Percentiles rank a stretch among this genome's conserved stretches.
Conservation (phyloP, 768 basidiomycete genomes). For the Amanita jacksonii region DNA sequence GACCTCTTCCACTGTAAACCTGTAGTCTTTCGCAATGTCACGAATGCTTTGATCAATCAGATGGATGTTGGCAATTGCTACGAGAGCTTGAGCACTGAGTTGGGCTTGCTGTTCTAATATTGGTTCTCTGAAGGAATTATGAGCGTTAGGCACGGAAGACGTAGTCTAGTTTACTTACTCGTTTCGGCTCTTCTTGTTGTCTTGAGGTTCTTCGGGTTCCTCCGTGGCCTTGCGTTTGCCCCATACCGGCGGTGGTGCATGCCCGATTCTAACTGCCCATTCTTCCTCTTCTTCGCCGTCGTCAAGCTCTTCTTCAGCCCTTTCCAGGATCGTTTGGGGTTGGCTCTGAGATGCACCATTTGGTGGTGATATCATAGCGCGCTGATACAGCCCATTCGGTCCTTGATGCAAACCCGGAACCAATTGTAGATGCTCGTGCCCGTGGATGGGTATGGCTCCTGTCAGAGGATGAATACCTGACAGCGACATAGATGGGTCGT, state of each 20-base stretch:
- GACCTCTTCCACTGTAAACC: conserved; percentile 71
- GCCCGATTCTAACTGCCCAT: conserved; percentile 60
- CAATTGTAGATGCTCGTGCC: conserved; percentile 8
- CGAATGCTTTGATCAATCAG: conserved; percentile 56
- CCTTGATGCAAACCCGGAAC: conserved; percentile 13
- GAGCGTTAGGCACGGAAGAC: neutral
- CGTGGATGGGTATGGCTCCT: conserved; percentile 8
- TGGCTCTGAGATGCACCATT: conserved; percentile 7
- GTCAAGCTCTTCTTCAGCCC: conserved; percentile 57
- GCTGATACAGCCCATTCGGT: conserved; percentile 11
- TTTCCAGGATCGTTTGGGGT: conserved; percentile 5
- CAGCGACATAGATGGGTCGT: neutral
- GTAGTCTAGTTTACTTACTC: conserved; percentile 23
- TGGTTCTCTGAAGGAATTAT: neutral
- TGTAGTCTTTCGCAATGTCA: conserved; percentile 58
- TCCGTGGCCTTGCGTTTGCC: conserved; percentile 46
- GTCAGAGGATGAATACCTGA: conserved; percentile 6
- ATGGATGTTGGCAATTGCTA: conserved; percentile 38
- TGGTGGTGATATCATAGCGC: conserved; percentile 10
- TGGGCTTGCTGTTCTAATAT: conserved; percentile 2
- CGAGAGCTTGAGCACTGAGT: conserved; percentile 23
- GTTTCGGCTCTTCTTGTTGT: conserved; percentile 34
- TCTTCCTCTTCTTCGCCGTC: conserved; percentile 47
- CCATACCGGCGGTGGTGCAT: conserved; percentile 59
- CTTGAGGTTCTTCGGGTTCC: conserved; percentile 22